Evolutionary conservation across 2,329 filamentous ascomycete species (phyloP), one percentile per base, ranked within the genome.

Genomic region (Paecilomyces fulvus): DNA sequence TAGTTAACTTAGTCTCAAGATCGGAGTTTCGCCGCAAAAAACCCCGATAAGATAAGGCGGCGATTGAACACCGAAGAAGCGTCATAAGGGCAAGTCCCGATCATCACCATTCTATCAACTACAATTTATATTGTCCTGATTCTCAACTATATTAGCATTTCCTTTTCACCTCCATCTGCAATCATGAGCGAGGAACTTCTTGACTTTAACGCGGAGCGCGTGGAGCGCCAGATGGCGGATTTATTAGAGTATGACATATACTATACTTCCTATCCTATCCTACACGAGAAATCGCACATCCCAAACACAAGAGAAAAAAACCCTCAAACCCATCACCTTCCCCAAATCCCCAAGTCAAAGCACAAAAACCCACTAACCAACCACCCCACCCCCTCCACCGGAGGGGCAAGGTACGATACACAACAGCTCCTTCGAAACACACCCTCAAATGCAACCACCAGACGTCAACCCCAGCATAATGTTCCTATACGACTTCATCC

Each of bases 401-500:
- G 7, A 17, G n/a, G 33, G 14, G 14, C 12, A 37, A n/a, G 33
- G 33, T n/a, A 37, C 30, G 33, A 56, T 52, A n/a, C 30, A 12
- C 14, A 50, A 57, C 55, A 71, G 68, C 14, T 58, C 66, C 30
- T 67, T 70, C 58, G 61, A 68, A 59, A 43, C 62, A 37, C 67
- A 70, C 57, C 68, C 69, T 3, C 54, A 62, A 60, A 70, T 65
- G 66, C 66, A 67, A 61, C 69, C 69, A 30, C 59, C 65, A 12
- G 61, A 55, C 58, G 57, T 64, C 10, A 58, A 69, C 56, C 64
- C 69, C 23, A 65, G 70, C 8, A 48, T 67, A 30, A 66, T 68
- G 58, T 87, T 87, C 67, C 76, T 86, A 56, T 71, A 85, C 46
- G 83, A 89, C 71, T 89, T 89, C 66, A 72, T 89, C 55, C 84